These are phyloP conservation scores for Crithidia sp. DNA, from an alignment of 208 protist species.

Conservation along the genomic window DNA sequence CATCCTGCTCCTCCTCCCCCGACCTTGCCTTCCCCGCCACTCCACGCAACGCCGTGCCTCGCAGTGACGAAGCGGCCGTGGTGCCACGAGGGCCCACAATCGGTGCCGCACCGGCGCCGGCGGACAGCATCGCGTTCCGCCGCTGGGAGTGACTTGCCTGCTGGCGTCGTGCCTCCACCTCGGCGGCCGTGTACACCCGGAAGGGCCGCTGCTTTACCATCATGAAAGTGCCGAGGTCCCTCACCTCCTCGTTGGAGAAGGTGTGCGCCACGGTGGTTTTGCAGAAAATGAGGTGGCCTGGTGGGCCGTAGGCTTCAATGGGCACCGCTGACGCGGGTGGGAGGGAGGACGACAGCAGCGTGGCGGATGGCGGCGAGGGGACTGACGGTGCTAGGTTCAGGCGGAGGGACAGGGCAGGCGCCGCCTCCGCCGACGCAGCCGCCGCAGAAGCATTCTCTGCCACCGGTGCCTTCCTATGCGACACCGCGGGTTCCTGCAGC, in stretches of 20 bases:
- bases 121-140: conserved; percentile 13
- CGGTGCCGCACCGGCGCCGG: neutral
- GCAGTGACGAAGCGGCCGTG: neutral
- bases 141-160: conserved; percentile 8
- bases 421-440: neutral
- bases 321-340: conserved; percentile 19
- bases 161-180: conserved; percentile 19
- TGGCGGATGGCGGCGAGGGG: neutral
- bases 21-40: too few species aligned
- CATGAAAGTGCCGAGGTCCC: conserved; percentile 13
- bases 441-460: neutral
- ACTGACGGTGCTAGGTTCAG: conserved; percentile 9
- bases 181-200: conserved; percentile 20
- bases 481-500: conserved; percentile 18
- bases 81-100: neutral
- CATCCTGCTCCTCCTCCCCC: conserved; percentile 21
- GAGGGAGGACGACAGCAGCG: conserved; percentile 11
- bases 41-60: neutral
- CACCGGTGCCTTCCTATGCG: neutral
- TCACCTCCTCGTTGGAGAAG: conserved; percentile 19
- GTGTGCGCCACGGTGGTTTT: conserved; percentile 19
- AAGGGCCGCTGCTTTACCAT: conserved; percentile 11
- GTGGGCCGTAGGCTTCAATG: conserved; percentile 17
- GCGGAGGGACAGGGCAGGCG: conserved; percentile 5
- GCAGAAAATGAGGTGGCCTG: conserved; percentile 23